Base-by-base conservation (phyloP, 2,329 filamentous ascomycete species). In the Paracamarosporium sp. region DNA sequence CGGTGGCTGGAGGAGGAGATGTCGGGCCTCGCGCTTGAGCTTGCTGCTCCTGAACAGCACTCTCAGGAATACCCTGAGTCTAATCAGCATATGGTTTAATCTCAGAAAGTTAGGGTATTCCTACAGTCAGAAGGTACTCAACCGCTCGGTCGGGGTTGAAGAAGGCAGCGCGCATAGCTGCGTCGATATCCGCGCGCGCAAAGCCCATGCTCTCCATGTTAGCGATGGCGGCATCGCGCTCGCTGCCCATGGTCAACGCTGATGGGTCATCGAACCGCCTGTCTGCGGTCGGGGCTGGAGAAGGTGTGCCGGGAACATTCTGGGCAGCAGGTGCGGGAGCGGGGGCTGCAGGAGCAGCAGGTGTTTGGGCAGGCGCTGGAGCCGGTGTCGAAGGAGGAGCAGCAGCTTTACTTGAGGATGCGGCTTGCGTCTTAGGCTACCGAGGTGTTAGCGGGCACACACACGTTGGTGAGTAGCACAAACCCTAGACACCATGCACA, bases 171-270 rank as follows among this genome's bases (percentile, higher is more conserved):
- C 94, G 91, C 90, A 99, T 95, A 50, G 95, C 95, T 46, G 90
- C 87, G 68, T 97, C 93, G 66, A 97, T 97, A 73, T 96, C 90
- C 51, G 87, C 82, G 72, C 93, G 86, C 71, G 91, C 87, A 68
- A 99, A 99, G 8, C 95, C 95, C 95, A 99, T 99, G 65, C 90
- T 90, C 80, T 97, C 93, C 93, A 99, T 97, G 75, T 93, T 92
- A 47, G 90, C 85, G 71, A 98, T 90, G 35, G 92, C 93, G 66
- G 89, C 88, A 62, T 91, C 87, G 66, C 93, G 88, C 77, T 94
- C 90, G 60, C 89, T 83, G 52, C 95, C 95, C 81, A 97, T 89
- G 20, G 93, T 88, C 74, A 98, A 85, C n/a, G 91, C 88, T 28
- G 90, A 94, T 24, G 91, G 86, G 68, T 93, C 89, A 72, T 88